Conservation (phyloP, 2,329 filamentous ascomycete species). For the Calonectria montana region DNA sequence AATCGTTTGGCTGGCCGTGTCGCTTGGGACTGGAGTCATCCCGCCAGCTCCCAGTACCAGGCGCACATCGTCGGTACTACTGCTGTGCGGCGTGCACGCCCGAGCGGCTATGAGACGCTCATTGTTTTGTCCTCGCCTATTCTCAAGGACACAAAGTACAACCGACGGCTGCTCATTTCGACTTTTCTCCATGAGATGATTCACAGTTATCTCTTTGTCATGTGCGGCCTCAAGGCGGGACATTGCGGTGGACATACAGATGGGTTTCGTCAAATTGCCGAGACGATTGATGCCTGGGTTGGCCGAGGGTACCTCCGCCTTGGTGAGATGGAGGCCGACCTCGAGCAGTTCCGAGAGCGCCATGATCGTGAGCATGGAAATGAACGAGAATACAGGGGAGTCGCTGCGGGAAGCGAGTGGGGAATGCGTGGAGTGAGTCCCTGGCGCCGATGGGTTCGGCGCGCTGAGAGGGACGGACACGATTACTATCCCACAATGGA, state of each 20-base stretch:
- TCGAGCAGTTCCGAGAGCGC: constrained; percentile 62
- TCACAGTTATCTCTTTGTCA: constrained; percentile 74
- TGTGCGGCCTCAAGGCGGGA: constrained; percentile 68
- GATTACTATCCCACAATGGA: constrained; percentile 30
- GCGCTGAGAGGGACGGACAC: constrained; percentile 20
- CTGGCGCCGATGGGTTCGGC: constrained; percentile 34
- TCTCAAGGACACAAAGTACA: constrained; percentile 66
- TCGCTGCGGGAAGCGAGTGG: constrained; percentile 27
- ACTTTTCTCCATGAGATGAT: constrained; percentile 76
- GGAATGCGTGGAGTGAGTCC: constrained; percentile 25
- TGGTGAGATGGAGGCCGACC: constrained; percentile 70
- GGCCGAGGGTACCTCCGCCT: constrained; percentile 65
- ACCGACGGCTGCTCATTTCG: constrained; percentile 70
- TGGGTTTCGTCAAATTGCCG: constrained; percentile 69
- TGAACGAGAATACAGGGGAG: constrained; percentile 20
- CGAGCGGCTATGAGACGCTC: constrained; percentile 69
- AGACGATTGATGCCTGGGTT: constrained; percentile 71
- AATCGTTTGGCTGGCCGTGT: constrained; percentile 68
- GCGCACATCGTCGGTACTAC: constrained; percentile 72
- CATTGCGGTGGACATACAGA: constrained; percentile 69
- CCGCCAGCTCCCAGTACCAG: constrained; percentile 60
- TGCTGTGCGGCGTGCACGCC: constrained; percentile 60
- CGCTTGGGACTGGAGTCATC: constrained; percentile 70
- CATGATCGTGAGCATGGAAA: constrained; percentile 38
- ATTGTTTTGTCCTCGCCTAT: constrained; percentile 72